Evolutionary conservation across 2,329 filamentous ascomycete species (phyloP).

Genomic region (Metarhizium album): DNA sequence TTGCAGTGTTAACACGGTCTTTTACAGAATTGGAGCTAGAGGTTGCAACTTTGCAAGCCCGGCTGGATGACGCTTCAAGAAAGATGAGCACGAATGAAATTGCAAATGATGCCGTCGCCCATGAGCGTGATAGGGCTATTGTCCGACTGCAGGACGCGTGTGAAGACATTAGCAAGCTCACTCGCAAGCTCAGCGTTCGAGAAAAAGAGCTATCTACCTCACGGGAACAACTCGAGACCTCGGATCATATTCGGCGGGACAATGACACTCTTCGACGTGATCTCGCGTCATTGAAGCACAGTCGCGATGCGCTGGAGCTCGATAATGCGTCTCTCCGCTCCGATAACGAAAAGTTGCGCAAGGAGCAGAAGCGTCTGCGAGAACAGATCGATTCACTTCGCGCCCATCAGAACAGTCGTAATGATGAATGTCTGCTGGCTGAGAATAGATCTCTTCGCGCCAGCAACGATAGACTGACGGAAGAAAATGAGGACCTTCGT

Average conservation of each 20-base stretch:
- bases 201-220: constrained; percentile 32
- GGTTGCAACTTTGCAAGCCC: constrained; percentile 48
- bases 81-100: constrained; percentile 53
- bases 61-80: constrained; percentile 50
- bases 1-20: constrained; percentile 2
- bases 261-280: constrained; percentile 32
- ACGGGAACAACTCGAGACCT: constrained; percentile 30
- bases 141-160: constrained; percentile 52
- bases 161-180: constrained; percentile 42
- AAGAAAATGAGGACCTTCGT: constrained; percentile 34
- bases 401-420: constrained; percentile 27
- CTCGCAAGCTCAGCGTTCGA: constrained; percentile 29
- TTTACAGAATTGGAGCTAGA: constrained; percentile 45
- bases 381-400: constrained; percentile 31
- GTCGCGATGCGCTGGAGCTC: constrained; percentile 23
- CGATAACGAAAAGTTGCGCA: constrained; percentile 28
- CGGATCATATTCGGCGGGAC: constrained; percentile 27
- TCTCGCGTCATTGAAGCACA: constrained; percentile 27
- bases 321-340: constrained; percentile 31
- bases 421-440: constrained; percentile 29
- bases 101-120: constrained; percentile 48
- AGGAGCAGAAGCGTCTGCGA: constrained; percentile 25
- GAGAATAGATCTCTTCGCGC: constrained; percentile 35
- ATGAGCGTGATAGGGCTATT: constrained; percentile 56
- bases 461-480: constrained; percentile 28